Conservation (phyloP, 352 stramenopile genomes). For the Peronospora belbahrii region DNA sequence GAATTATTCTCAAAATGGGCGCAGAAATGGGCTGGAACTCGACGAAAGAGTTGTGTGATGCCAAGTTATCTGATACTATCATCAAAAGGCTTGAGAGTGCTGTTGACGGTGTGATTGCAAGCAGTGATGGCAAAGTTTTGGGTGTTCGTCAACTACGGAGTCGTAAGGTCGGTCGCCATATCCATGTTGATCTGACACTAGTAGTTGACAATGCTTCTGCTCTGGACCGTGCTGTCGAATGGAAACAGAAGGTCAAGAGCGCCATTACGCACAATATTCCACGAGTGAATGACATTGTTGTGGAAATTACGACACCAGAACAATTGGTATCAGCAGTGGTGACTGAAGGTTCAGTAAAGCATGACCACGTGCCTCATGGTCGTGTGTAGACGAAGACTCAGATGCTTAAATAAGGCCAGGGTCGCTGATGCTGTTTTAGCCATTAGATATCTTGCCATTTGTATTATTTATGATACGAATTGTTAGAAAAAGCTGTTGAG, state of each 20-base stretch:
- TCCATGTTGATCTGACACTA: conserved; percentile 57
- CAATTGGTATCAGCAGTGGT: conserved; percentile 6
- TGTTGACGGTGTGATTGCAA: conserved; percentile 29
- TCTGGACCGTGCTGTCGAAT: conserved; percentile 36
- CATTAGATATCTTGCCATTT: too few relatives aligned
- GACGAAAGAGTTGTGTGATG: conserved; percentile 56
- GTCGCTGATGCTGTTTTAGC: too few relatives aligned
- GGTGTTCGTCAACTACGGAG: conserved; percentile 44
- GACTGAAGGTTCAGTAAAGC: conserved; percentile 2
- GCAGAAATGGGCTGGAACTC: conserved; percentile 58
- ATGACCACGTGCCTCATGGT: background rate
- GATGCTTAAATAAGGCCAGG: too few relatives aligned
- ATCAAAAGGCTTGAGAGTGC: conserved; percentile 34
- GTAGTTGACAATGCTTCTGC: conserved; percentile 28
- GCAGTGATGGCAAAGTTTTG: conserved; percentile 37
- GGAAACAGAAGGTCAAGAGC: conserved; percentile 50
- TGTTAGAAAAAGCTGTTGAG: too few relatives aligned
- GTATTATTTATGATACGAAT: too few relatives aligned
- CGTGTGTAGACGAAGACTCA: too few relatives aligned
- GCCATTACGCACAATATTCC: conserved; percentile 38
- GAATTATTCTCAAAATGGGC: conserved; percentile 73
- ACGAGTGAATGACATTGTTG: conserved; percentile 53
- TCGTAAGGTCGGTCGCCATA: conserved; percentile 42
- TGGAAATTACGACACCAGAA: conserved; percentile 42
- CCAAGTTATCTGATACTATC: conserved; percentile 33